Evolutionary conservation across 345 rosid species (phyloP).

Genomic region (Aquilaria yunnanensis): DNA sequence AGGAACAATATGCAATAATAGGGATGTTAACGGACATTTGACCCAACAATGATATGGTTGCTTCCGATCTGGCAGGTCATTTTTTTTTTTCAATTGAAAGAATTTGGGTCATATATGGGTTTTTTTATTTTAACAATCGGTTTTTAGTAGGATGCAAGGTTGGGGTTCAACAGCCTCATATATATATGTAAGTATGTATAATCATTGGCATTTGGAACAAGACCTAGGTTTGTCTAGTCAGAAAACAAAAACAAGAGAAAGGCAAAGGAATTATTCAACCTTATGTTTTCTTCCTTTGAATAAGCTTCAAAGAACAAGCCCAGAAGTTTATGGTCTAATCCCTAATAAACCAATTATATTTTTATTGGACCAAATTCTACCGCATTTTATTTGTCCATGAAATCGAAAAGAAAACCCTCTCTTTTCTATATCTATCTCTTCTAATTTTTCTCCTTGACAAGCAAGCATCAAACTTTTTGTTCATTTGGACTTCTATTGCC

Average conservation of each 20-base stretch:
- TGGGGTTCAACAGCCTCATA: too few relatives aligned
- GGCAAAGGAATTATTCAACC: slow-evolving; percentile 11
- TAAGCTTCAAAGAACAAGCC: not conserved
- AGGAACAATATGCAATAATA: too few relatives aligned
- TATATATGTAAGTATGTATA: too few relatives aligned
- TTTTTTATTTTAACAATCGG: too few relatives aligned
- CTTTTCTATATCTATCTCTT: slow-evolving; percentile 4
- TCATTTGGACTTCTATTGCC: not conserved
- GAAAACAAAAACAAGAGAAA: not conserved
- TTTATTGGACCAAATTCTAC: not conserved
- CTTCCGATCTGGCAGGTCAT: too few relatives aligned
- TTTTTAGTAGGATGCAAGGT: too few relatives aligned
- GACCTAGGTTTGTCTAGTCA: too few relatives aligned
- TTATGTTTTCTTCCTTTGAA: slow-evolving; percentile 1
- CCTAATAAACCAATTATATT: slow-evolving; percentile 10
- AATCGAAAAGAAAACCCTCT: slow-evolving; percentile 19
- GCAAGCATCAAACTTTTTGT: not conserved
- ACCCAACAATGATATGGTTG: too few relatives aligned
- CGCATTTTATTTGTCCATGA: slow-evolving; percentile 32
- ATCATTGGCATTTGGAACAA: too few relatives aligned
- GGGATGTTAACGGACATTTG: too few relatives aligned
- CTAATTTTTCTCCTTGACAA: not conserved
- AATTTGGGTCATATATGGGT: too few relatives aligned
- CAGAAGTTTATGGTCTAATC: not conserved
- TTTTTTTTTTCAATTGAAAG: too few relatives aligned